Base-by-base conservation (phyloP, 2,329 filamentous ascomycete species). In the Alternaria sp. region DNA sequence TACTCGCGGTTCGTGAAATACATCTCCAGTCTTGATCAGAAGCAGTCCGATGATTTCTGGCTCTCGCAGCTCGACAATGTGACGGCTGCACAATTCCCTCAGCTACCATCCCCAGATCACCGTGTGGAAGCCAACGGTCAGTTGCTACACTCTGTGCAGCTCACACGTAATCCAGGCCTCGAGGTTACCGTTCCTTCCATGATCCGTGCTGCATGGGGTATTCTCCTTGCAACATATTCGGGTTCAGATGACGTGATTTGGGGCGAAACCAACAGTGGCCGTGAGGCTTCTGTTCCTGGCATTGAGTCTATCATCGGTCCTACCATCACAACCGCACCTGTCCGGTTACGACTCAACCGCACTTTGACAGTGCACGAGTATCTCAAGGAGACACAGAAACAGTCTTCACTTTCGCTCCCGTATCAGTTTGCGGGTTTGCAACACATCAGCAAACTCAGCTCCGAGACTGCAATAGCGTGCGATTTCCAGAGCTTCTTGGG, bases 401-500 rank as follows among this genome's bases (percentile, higher is more conserved):
- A 70, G 22, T 68, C 72, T 14, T 72, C 69, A 6, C 65, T 67
- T 14, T 70, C 73, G 8, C 41, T 76, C 38, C 70, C 75, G 2
- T 75, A 74, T 30, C 73, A 79, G 47, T 72, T 73, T 6, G 72
- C 81, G n/a, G 83, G 83, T n/a, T 64, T 85, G 3, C 83, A 84
- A 54, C 78, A 81, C 41, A 84, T 85, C 38, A 69, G 68, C 7
- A 75, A 75, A 51, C 62, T 78, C 8, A 75, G 66, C 39, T 64
- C 71, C 2, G 80, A 83, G 58, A 75, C 79, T 1, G 76, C 78
- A 2, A 63, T 76, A n/a, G 80, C 78, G 41, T 83, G 82, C 62
- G 76, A 82, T 20, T 82, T 84, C 68, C 79, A 82, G 51, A 84
- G 81, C 55, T 65, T 84, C 5, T 72, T 84, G 3, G 80, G 81